Base-by-base conservation (phyloP, 1,284 basidiomycete species). In the Pholiota adiposa region DNA sequence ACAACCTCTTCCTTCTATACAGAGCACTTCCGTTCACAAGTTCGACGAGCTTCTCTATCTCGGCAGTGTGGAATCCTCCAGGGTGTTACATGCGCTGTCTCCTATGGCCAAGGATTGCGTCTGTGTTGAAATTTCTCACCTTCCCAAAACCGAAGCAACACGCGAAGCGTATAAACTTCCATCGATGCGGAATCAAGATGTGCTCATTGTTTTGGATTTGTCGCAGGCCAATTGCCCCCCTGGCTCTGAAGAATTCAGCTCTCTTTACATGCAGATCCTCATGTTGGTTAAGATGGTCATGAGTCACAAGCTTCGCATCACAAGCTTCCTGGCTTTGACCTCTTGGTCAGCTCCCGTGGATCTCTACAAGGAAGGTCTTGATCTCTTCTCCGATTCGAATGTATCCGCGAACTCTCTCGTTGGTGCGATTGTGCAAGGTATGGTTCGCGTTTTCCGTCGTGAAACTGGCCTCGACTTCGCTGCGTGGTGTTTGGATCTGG, bases 381-480 rank as follows among this genome's bases (percentile, higher is more conserved):
- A 64, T 41, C 63, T 66, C 46, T 65, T 64, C 54, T 60, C 60
- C 14, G 61, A 66, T 38, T 65, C 63, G 4, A 63, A 63, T 16
- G 57, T 52, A 8, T 57, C 65, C 8, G 31, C 65, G 7, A 55
- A 36, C 12, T 51, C 61, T 19, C 50, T 67, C 23, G 52, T 67
- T 27, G 70, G 68, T 4, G 48, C 70, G 2, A 59, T 69, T 23
- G 51, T 69, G 11, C 69, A 70, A 49, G 70, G 72, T 12, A 69
- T 72, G 69, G 63, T 70, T 12, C 65, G 70, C 0, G 70, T 70
- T 7, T 71, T 69, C 64, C 67, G 68, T 21, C 59, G 67, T 12
- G 70, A 73, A 43, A 58, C 64, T 23, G 67, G 69, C 25, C 49
- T 68, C 12, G 58, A 69, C 44, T 58, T 61, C 9, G 57, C 55